Conservation (phyloP, 1,284 basidiomycete genomes). For the Heterobasidion parviporum region DNA sequence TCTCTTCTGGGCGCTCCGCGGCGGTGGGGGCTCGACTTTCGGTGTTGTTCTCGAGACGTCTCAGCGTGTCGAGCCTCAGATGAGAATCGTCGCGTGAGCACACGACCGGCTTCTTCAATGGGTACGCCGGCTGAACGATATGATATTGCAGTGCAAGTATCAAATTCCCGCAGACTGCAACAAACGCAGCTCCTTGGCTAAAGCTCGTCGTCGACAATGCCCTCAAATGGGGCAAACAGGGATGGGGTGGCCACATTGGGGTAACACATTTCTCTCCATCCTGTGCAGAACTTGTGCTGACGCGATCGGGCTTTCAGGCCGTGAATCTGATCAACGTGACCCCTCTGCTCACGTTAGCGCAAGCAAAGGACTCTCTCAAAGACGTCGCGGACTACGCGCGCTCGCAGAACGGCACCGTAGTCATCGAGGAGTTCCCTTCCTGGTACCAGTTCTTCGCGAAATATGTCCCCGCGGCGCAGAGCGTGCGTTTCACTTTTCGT, state of each 20-base stretch:
- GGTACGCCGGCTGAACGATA: not conserved
- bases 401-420: constrained; percentile 20
- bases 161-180: constrained; percentile 10
- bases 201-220: constrained; percentile 26
- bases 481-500: constrained; percentile 10
- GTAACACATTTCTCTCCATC: constrained; percentile 14
- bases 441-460: constrained; percentile 24
- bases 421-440: constrained; percentile 23
- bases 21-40: constrained; percentile 21
- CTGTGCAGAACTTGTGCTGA: constrained; percentile 1
- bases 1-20: constrained; percentile 25
- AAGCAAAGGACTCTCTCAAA: constrained; percentile 23
- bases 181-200: constrained; percentile 14
- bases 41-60: constrained; percentile 23
- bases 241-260: constrained; percentile 43
- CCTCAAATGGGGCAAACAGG: constrained; percentile 34
- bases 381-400: constrained; percentile 20
- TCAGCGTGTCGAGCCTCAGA: constrained; percentile 16
- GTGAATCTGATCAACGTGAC: constrained; percentile 18
- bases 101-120: not conserved
- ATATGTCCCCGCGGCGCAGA: constrained; percentile 19
- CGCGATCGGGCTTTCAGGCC: constrained; percentile 3
- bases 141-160: constrained; percentile 13
- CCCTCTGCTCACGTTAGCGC: constrained; percentile 18
- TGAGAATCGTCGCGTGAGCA: constrained; percentile 20